Evolutionary conservation across 2,329 filamentous ascomycete genomes (phyloP).

Genomic region (Didymella arachidicola): DNA sequence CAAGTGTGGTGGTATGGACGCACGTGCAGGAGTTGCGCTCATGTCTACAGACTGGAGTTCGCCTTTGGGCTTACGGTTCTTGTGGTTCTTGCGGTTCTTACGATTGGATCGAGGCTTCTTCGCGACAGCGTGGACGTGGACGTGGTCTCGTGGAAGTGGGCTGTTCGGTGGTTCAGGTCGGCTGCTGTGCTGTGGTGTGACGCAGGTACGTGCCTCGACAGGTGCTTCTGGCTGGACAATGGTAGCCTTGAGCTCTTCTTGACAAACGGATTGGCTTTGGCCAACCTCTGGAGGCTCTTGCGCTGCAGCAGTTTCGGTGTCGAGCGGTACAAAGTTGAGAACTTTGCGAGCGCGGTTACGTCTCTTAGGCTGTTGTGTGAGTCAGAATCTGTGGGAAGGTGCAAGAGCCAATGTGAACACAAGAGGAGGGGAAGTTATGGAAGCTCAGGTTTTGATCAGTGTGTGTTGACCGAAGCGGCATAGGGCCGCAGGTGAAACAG

Average conservation of each 20-base stretch:
- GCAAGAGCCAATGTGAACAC: neutral
- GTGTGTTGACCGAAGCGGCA: neutral
- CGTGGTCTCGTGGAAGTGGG: neutral
- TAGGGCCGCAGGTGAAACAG: constrained; percentile 1
- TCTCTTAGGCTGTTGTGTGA: neutral
- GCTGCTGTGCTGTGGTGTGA: constrained; percentile 2
- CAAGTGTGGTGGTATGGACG: constrained; percentile 38
- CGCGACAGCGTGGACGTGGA: no score
- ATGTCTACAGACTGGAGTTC: constrained; percentile 5
- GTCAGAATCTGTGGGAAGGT: neutral
- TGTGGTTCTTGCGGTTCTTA: neutral
- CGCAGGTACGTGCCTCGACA: constrained; percentile 9
- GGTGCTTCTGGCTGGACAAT: constrained; percentile 2
- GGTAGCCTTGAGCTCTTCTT: constrained; percentile 6
- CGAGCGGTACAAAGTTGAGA: constrained; percentile 11
- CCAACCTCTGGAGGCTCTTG: neutral
- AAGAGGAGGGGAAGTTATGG: neutral
- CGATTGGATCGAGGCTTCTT: neutral
- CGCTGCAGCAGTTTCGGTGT: neutral
- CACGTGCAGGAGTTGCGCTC: constrained; percentile 8
- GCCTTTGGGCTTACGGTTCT: neutral
- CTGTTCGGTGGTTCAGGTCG: constrained; percentile 6
- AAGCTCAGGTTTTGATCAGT: neutral
- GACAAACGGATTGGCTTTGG: constrained; percentile 10
- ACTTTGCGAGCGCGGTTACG: neutral